Conservation (phyloP, 2,329 filamentous ascomycete genomes). For the Verticillium tricorpus region DNA sequence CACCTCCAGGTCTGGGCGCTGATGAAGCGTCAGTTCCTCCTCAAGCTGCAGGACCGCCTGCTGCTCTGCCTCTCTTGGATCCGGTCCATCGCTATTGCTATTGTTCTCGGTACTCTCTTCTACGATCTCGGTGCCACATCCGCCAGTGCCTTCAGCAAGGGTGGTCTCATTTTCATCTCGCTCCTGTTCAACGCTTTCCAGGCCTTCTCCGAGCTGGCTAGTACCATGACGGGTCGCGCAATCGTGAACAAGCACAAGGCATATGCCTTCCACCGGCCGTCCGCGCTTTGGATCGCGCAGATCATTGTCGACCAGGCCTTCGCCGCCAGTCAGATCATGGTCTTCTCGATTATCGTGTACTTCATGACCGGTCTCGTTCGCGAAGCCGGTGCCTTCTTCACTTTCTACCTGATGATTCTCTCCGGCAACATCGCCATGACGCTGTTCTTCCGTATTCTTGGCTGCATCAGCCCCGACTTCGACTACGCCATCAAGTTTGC, state of each 20-base stretch:
- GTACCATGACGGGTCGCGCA: conserved; percentile 69
- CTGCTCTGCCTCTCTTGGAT: conserved; percentile 70
- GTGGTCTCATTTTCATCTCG: conserved; percentile 75
- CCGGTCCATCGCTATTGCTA: conserved; percentile 64
- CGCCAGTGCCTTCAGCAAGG: conserved; percentile 73
- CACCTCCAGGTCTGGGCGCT: conserved; percentile 78
- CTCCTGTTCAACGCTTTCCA: conserved; percentile 86
- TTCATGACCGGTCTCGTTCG: conserved; percentile 69
- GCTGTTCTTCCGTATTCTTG: conserved; percentile 71
- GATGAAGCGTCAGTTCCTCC: conserved; percentile 77
- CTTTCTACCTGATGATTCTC: conserved; percentile 67
- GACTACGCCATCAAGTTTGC: conserved; percentile 83
- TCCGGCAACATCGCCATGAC: conserved; percentile 69
- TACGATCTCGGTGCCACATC: conserved; percentile 62
- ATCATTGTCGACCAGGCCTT: conserved; percentile 76
- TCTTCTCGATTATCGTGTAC: conserved; percentile 73
- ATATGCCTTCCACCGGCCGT: conserved; percentile 78
- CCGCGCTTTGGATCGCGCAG: conserved; percentile 77
- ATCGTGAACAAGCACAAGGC: conserved; percentile 82
- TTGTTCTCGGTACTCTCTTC: conserved; percentile 77
- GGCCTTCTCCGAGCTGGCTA: conserved; percentile 72
- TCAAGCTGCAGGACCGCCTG: conserved; percentile 83
- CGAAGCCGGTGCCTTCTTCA: conserved; percentile 75
- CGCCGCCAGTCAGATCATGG: conserved; percentile 62
- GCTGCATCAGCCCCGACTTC: conserved; percentile 73